Evolutionary conservation across 129 eudicot genomes (phyloP), one percentile per base, ranked within the genome.

Genomic region (Helianthus tuberosus): DNA sequence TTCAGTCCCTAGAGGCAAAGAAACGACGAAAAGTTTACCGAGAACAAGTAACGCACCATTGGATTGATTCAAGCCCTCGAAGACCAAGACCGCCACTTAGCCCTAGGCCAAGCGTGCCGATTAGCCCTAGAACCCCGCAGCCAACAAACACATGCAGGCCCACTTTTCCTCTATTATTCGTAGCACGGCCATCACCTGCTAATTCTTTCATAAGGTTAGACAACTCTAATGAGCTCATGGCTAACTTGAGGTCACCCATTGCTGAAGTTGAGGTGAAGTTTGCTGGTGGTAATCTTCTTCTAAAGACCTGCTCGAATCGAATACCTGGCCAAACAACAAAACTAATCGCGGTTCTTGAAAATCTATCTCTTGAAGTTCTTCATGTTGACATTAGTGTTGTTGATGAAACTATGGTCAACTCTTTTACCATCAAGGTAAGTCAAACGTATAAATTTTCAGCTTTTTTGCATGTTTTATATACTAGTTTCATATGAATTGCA

Each of bases 241-340:
- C 89, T 0, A 88, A 81, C 52, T 95, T 89, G 5, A 89, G 74
- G 77, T 91, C 97, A 2, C 69, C 86, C 11, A 68, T 89, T 69
- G 99, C 97, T 52, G 96, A 88, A 5, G 97, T 95, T 63, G 97
- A 88, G 76, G 99, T 91, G 11, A 95, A 94, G 38, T 94, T 94
- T 64, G 74, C 83, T 29, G 90, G 97, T 10, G 81, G 89, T 17
- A 85, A 94, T 83, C 72, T 94, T 3, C 71, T 91, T 62, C 29
- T 94, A 5, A 91, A 82, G 84, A 91, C 91, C 11, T 69, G 75
- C 1, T 94, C 99, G 3, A 81, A 80, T 23, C 72, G 86, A 61
- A 79, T 88, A 51, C 87, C 79, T 14, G 96, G 99, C 47, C 97
- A 91, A 78, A 83, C 83, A 5, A 78, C 80, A 29, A 91, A 88